These are phyloP conservation scores for Leccinum colubrinum DNA, from an alignment of 1,284 basidiomycete genomes.

Conservation along the genomic window DNA sequence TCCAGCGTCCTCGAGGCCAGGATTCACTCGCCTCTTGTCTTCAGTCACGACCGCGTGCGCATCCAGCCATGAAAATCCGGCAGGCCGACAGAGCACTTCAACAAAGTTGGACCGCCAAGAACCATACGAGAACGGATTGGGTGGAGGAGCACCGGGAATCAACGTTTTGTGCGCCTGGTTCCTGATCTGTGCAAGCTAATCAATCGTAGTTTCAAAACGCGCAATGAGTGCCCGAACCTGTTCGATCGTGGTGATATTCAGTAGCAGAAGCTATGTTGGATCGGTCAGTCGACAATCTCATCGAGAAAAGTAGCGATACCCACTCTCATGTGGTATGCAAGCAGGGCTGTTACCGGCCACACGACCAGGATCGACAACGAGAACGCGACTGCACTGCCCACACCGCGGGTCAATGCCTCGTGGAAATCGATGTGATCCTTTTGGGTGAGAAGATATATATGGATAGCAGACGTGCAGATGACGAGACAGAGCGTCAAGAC, in stretches of 20 bases:
- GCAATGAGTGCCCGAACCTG: slow-evolving; percentile 55
- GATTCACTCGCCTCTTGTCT: slow-evolving; percentile 68
- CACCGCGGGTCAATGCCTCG: slow-evolving; percentile 55
- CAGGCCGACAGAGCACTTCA: slow-evolving; percentile 69
- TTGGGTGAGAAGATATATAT: slow-evolving; percentile 67
- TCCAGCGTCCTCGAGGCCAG: slow-evolving; percentile 40
- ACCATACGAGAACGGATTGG: slow-evolving; percentile 79
- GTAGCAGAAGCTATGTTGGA: slow-evolving; percentile 59
- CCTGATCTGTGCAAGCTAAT: slow-evolving; percentile 51
- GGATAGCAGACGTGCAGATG: slow-evolving; percentile 79
- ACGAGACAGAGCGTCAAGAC: slow-evolving; percentile 69
- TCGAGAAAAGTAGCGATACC: slow-evolving; percentile 29
- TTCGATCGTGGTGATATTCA: slow-evolving; percentile 92
- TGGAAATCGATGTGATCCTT: slow-evolving; percentile 53
- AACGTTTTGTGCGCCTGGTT: slow-evolving; percentile 76
- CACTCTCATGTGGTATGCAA: slow-evolving; percentile 84
- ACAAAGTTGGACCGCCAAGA: slow-evolving; percentile 66
- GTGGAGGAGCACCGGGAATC: slow-evolving; percentile 56
- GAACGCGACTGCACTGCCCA: slow-evolving; percentile 80
- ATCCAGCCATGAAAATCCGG: slow-evolving; percentile 70
- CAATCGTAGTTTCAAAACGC: slow-evolving; percentile 6
- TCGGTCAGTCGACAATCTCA: slow-evolving; percentile 4
- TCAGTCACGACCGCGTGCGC: slow-evolving; percentile 54
- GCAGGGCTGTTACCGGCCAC: slow-evolving; percentile 79
- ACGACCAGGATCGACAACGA: slow-evolving; percentile 65